Base-by-base conservation (phyloP, 2,329 filamentous ascomycete species). In the Diplodia scrobiculata region DNA sequence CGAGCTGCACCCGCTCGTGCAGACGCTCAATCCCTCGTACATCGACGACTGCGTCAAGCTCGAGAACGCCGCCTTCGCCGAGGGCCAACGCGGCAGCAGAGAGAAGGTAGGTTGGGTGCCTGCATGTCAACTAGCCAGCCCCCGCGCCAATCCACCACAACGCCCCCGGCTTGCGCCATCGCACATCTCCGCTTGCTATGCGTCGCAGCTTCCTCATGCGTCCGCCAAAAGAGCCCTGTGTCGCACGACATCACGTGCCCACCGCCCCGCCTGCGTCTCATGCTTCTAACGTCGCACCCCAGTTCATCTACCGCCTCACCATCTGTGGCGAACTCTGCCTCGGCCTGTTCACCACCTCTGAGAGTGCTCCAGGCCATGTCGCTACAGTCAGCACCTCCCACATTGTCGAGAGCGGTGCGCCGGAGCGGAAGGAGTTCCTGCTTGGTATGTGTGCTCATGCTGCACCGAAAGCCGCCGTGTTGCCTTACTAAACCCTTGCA, bases 251-350 rank as follows among this genome's bases (percentile, higher is more conserved):
- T 65, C 63, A 65, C 63, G 38, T 65, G 52, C 7, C 21, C 14
- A 21, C 51, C 17, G 13, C 36, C n/a, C 41, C 29, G 9, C 50
- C 48, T 32, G 36, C 58, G 25, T 64, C 51, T 41, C 45, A 50
- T 50, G 58, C 58, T 36, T 11, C 47, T 52, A 47, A 60, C 54
- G 25, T 41, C 38, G 55, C 34, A 55, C 53, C 52, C 47, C 73
- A 94, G 91, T 87, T 95, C 73, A 80, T 84, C 66, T 96, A 96
- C 78, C 89, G 91, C 68, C 84, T 96, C 29, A 85, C 83, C 29
- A 84, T 82, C 73, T 93, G 90, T 75, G 88, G 90, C 47, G 90
- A 93, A 73, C 84, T 97, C 65, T 89, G 86, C 75, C 82, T 93
- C 63, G 93, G 92, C 32, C 79, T 97, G 65, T 97, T 94, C 80